Percentiles rank a stretch among this genome's conserved stretches.
These are phyloP conservation scores for Lupinus albus DNA, from an alignment of 306 rosid species.

Conservation along the genomic window DNA sequence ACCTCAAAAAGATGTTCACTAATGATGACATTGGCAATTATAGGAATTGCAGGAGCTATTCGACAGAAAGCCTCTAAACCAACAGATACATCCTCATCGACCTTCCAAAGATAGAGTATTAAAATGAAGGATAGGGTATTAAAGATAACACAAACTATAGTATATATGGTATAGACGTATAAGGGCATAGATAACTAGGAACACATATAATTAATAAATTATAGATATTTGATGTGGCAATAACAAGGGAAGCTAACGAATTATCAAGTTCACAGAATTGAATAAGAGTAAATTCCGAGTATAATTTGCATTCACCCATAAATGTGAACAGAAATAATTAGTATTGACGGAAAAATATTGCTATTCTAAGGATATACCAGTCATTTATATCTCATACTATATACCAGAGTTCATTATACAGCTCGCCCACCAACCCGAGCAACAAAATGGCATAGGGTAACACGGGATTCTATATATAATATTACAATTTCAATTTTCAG, in stretches of 20 bases:
- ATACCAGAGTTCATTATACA: constrained; percentile 5
- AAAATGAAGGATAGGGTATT: background rate
- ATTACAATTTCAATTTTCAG: no score
- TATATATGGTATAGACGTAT: constrained; percentile 6
- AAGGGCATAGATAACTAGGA: constrained; percentile 5
- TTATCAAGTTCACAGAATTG: constrained; percentile 24
- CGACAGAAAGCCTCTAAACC: constrained; percentile 90
- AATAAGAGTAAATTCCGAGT: constrained; percentile 21
- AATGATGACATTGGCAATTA: constrained; percentile 73
- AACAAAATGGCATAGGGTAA: constrained; percentile 8
- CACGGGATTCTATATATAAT: constrained; percentile 19
- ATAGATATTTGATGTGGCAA: constrained; percentile 19
- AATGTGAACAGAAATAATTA: constrained; percentile 15
- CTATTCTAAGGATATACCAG: constrained; percentile 8
- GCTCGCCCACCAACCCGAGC: constrained; percentile 11
- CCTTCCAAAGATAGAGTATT: constrained; percentile 53
- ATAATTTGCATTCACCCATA: constrained; percentile 12
- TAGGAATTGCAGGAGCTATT: constrained; percentile 90
- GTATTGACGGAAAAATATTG: background rate
- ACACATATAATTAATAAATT: background rate
- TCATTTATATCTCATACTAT: constrained; percentile 15
- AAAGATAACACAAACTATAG: constrained; percentile 31
- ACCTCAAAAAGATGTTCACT: constrained; percentile 82
- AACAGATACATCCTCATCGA: constrained; percentile 72
- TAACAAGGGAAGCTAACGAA: constrained; percentile 14